A percentile compares a stretch with the other conserved stretches of the same genome.
Evolutionary conservation across 2,329 filamentous ascomycete species (phyloP).

Genomic region (Clonostachys sp.): DNA sequence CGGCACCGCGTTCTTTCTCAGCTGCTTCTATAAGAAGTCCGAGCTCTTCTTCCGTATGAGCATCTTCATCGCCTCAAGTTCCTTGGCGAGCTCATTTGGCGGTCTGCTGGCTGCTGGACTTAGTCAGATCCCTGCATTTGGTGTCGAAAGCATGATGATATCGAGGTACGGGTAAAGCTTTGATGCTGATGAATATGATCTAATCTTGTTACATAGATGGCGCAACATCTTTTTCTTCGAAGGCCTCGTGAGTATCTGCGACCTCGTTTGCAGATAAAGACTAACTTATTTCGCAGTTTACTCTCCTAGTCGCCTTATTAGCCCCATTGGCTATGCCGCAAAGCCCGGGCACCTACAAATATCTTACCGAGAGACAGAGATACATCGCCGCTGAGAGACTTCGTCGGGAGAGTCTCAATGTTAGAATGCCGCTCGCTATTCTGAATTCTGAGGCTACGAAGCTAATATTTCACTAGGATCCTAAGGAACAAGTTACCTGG

Average conservation of each 20-base stretch:
- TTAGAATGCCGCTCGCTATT: neutral
- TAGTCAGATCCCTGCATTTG: no score
- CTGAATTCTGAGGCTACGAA: neutral
- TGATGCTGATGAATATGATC: no score
- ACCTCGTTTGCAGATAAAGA: neutral
- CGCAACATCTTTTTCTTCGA: slow-evolving; percentile 62
- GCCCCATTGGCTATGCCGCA: neutral
- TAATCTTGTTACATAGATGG: slow-evolving; percentile 26
- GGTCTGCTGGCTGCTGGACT: slow-evolving; percentile 48
- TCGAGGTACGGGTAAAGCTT: no score
- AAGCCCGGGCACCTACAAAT: neutral
- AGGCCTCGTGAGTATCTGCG: slow-evolving; percentile 31
- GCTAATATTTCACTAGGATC: neutral
- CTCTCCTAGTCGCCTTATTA: neutral
- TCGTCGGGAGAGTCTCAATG: neutral
- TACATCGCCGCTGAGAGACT: neutral
- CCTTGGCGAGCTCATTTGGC: slow-evolving; percentile 53
- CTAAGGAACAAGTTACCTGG: slow-evolving; percentile 36
- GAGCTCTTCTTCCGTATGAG: slow-evolving; percentile 51
- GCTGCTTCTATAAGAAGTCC: slow-evolving; percentile 49
- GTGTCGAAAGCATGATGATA: no score
- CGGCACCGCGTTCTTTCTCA: slow-evolving; percentile 50
- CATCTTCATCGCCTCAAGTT: slow-evolving; percentile 50
- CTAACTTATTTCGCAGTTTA: neutral
- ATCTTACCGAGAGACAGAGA: neutral